Percentiles rank a stretch among this genome's conserved stretches.
These are phyloP conservation scores for Colletotrichum melonis DNA, from an alignment of 2,329 filamentous ascomycete species.

Conservation along the genomic window DNA sequence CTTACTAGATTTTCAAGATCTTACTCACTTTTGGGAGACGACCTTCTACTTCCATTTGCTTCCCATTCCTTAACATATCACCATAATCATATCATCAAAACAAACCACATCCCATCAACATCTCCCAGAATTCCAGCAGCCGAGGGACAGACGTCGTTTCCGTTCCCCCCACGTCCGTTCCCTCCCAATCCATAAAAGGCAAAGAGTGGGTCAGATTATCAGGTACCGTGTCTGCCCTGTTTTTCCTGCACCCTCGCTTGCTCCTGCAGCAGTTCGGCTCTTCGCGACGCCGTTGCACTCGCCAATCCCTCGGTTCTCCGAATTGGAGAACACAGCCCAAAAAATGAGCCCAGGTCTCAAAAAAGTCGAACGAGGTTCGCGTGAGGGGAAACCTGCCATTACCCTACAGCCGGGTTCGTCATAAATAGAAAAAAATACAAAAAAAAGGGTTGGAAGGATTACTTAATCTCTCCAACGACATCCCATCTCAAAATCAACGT, in stretches of 20 bases:
- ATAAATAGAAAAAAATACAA: neutral
- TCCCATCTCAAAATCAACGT: constrained; percentile 10
- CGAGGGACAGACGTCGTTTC: neutral
- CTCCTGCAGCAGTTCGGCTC: neutral
- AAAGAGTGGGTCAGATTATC: neutral
- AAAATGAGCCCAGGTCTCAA: constrained; percentile 21
- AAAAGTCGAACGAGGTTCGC: constrained; percentile 30
- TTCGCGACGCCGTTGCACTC: neutral
- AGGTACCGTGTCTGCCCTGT: neutral
- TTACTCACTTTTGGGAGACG: too few species aligned
- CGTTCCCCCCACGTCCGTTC: neutral
- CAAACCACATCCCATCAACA: neutral
- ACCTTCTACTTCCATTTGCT: neutral
- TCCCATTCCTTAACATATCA: too few species aligned
- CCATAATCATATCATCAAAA: neutral
- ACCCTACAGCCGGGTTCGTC: constrained; percentile 7
- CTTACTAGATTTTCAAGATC: too few species aligned
- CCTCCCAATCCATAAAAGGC: neutral
- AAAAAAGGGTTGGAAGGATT: neutral
- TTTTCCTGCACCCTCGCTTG: neutral
- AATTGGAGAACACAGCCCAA: constrained; percentile 19
- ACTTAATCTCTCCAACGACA: constrained; percentile 33
- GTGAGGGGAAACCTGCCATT: constrained; percentile 32
- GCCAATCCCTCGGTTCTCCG: neutral
- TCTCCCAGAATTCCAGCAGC: neutral